These are phyloP conservation scores for Ceratobasidium sp. DNA, from an alignment of 1,284 basidiomycete genomes.

Conservation along the genomic window DNA sequence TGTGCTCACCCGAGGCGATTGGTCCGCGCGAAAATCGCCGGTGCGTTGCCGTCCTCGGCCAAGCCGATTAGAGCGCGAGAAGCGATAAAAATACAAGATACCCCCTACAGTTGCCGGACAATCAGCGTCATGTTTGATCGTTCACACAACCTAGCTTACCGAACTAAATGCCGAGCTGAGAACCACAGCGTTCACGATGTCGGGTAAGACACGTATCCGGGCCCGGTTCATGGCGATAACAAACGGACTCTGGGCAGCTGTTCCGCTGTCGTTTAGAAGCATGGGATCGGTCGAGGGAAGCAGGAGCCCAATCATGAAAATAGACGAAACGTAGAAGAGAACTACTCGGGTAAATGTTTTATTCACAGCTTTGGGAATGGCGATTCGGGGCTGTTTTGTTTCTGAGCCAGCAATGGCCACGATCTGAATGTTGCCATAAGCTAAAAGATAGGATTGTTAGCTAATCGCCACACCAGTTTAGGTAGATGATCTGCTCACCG, in stretches of 20 bases:
- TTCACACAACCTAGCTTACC: constrained; percentile 45
- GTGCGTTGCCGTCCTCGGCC: constrained; percentile 54
- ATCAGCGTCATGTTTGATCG: not conserved
- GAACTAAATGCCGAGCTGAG: constrained; percentile 58
- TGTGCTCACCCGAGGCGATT: constrained; percentile 49
- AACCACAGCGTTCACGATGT: constrained; percentile 57
- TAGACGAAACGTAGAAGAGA: constrained; percentile 52
- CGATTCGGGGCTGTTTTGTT: constrained; percentile 56
- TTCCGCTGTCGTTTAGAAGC: constrained; percentile 49
- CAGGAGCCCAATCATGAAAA: constrained; percentile 52
- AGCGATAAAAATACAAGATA: constrained; percentile 51
- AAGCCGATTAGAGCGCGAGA: constrained; percentile 51
- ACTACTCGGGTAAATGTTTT: constrained; percentile 50
- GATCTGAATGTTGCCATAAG: constrained; percentile 49
- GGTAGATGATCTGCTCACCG: constrained; percentile 28
- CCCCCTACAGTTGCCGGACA: constrained; percentile 43
- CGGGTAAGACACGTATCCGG: constrained; percentile 56
- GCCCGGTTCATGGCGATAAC: constrained; percentile 58
- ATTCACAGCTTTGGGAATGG: constrained; percentile 51
- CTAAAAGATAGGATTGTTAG: not conserved
- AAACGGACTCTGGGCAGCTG: constrained; percentile 52
- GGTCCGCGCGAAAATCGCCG: constrained; percentile 53
- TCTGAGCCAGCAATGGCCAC: constrained; percentile 57
- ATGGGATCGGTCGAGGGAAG: constrained; percentile 52
- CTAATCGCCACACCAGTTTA: not conserved